These are phyloP conservation scores for Chrysosphaeria jannelii DNA, from an alignment of 2,329 filamentous ascomycete species.

Conservation along the genomic window DNA sequence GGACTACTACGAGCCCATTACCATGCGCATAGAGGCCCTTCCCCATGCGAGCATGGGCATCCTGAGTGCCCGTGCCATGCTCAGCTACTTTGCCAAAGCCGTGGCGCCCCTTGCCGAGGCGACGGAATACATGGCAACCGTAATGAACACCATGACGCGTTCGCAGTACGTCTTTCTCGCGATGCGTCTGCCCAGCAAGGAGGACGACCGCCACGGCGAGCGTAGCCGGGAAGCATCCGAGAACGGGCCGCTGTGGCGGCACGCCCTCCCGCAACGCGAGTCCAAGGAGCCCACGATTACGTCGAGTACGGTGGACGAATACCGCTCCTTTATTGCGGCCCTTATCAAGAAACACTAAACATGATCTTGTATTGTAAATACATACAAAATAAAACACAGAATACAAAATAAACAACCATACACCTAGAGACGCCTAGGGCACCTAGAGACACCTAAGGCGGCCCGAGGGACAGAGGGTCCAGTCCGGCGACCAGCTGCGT, in stretches of 20 bases:
- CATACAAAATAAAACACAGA: too few species aligned
- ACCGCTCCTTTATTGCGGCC: background rate
- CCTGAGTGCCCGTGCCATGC: constrained; percentile 13
- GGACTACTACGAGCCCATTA: constrained; percentile 52
- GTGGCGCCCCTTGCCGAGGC: constrained; percentile 34
- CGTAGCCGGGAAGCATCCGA: background rate
- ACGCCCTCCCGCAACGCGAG: background rate
- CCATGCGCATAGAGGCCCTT: constrained; percentile 18
- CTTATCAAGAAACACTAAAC: background rate
- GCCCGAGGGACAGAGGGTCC: constrained; percentile 16
- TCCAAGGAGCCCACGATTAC: background rate
- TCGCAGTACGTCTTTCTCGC: constrained; percentile 36
- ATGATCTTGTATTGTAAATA: too few species aligned
- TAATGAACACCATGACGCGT: constrained; percentile 38
- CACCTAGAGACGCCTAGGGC: background rate
- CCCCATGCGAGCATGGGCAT: too few species aligned
- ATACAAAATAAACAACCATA: too few species aligned
- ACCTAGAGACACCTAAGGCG: too few species aligned
- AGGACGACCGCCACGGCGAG: too few species aligned
- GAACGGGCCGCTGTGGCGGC: background rate
- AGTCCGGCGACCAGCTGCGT: constrained; percentile 35
- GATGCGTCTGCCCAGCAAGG: constrained; percentile 27
- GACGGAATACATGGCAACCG: constrained; percentile 33
- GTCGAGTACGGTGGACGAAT: background rate
- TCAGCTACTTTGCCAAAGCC: constrained; percentile 28